Conservation (phyloP, 1,284 basidiomycete species). For the Ceratobasidium sp. region DNA sequence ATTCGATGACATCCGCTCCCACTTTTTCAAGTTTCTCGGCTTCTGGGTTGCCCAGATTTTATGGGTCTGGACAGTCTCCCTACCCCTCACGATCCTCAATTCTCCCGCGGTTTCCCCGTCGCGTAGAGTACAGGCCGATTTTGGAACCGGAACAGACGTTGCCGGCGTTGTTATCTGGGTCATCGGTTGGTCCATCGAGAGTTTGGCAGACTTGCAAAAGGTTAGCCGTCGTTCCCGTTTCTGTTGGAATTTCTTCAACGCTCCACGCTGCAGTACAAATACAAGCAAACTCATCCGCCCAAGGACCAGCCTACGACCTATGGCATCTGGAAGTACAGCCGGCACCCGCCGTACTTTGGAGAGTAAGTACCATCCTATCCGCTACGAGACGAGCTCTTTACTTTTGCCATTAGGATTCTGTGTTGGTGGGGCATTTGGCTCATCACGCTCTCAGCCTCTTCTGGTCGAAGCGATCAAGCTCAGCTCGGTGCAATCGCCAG, state of each 20-base stretch:
- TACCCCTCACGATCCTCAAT: slow-evolving; percentile 73
- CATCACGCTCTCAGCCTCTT: slow-evolving; percentile 68
- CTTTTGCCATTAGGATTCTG: slow-evolving; percentile 61
- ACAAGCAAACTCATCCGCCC: slow-evolving; percentile 65
- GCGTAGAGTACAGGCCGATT: slow-evolving; percentile 63
- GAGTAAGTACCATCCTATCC: slow-evolving; percentile 62
- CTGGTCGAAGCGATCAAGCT: slow-evolving; percentile 59
- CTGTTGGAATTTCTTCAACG: background rate
- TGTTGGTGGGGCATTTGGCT: slow-evolving; percentile 82
- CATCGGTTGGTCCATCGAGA: slow-evolving; percentile 71
- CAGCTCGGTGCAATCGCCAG: slow-evolving; percentile 70
- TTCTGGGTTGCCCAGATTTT: slow-evolving; percentile 70
- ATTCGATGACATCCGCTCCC: slow-evolving; percentile 72
- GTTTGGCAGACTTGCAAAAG: slow-evolving; percentile 73
- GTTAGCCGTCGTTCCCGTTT: slow-evolving; percentile 52
- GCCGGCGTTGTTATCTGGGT: slow-evolving; percentile 74
- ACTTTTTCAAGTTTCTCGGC: slow-evolving; percentile 73
- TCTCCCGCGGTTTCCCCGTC: slow-evolving; percentile 70
- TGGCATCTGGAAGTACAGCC: slow-evolving; percentile 53
- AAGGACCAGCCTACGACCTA: slow-evolving; percentile 65
- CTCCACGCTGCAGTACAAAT: slow-evolving; percentile 59
- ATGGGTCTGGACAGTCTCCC: slow-evolving; percentile 74
- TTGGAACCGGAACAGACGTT: slow-evolving; percentile 73
- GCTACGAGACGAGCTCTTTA: background rate
- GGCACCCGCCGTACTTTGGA: slow-evolving; percentile 79